Evolutionary conservation across 257 asterid genomes (phyloP).

Genomic region (Henckelia pumila): DNA sequence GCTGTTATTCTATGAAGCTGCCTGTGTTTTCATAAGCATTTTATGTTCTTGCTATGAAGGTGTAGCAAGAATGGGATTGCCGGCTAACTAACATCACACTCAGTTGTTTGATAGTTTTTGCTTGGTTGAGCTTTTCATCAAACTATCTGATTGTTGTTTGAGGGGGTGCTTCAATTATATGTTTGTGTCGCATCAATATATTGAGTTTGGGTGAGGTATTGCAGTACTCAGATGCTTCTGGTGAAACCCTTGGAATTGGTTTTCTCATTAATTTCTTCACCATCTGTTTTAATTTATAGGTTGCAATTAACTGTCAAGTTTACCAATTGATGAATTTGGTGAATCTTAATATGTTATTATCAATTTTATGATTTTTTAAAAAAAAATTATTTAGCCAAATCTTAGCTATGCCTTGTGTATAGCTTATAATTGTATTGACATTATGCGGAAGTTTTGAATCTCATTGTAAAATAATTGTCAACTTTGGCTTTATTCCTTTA

Average conservation of each 20-base stretch:
- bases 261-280: too few species aligned
- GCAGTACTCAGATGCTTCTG: background rate
- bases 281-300: background rate
- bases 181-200: background rate
- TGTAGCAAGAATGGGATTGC: too few species aligned
- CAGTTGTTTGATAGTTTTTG: slow-evolving; percentile 1
- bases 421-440: slow-evolving; percentile 18
- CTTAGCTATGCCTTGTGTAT: background rate
- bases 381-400: background rate
- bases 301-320: background rate
- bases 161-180: background rate
- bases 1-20: background rate
- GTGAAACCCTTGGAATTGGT: background rate
- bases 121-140: background rate
- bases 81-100: background rate
- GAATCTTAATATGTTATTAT: too few species aligned
- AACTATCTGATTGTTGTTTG: background rate
- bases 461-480: background rate
- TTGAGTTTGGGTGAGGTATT: background rate
- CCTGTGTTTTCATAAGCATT: background rate
- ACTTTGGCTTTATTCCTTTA: slow-evolving; percentile 31
- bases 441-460: background rate
- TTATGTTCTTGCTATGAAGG: background rate
- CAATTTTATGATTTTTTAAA: background rate
- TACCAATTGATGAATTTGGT: background rate